phyloP scores from a whole-genome alignment of 2,329 filamentous ascomycete genomes.

The Exophiala lecanii-corni region DNA sequence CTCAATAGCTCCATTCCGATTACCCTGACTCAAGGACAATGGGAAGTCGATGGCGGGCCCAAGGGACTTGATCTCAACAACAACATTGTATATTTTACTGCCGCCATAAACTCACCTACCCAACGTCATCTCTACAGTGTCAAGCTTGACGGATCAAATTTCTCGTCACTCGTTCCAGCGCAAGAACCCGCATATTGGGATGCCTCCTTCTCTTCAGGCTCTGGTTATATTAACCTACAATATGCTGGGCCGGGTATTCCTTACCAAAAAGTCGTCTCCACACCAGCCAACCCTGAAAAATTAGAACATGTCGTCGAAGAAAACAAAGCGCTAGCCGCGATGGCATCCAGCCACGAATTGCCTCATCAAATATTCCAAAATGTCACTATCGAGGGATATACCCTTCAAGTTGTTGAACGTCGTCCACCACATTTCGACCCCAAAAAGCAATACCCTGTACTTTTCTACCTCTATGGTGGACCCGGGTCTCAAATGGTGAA shows the following conservation, averaged over 20 bases:
- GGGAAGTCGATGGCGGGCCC: constrained; percentile 86
- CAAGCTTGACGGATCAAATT: constrained; percentile 69
- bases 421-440: constrained; percentile 83
- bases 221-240: constrained; percentile 76
- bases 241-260: constrained; percentile 83
- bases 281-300: constrained; percentile 60
- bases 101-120: constrained; percentile 79
- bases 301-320: constrained; percentile 73
- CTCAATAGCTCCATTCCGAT: constrained; percentile 76
- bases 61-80: constrained; percentile 77
- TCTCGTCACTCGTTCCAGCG: constrained; percentile 70
- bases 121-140: constrained; percentile 91
- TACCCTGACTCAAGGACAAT: constrained; percentile 80
- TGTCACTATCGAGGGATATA: constrained; percentile 74
- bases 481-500: constrained; percentile 86
- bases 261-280: constrained; percentile 85
- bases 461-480: constrained; percentile 93
- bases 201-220: constrained; percentile 76
- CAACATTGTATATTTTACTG: constrained; percentile 86
- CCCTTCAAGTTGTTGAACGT: constrained; percentile 71
- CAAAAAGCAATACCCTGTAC: constrained; percentile 73
- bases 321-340: constrained; percentile 65
- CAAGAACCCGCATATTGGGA: constrained; percentile 71
- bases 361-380: constrained; percentile 79
- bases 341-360: constrained; percentile 71